Conservation (phyloP, 352 stramenopile genomes). For the Hyaloperonospora brassicae region DNA sequence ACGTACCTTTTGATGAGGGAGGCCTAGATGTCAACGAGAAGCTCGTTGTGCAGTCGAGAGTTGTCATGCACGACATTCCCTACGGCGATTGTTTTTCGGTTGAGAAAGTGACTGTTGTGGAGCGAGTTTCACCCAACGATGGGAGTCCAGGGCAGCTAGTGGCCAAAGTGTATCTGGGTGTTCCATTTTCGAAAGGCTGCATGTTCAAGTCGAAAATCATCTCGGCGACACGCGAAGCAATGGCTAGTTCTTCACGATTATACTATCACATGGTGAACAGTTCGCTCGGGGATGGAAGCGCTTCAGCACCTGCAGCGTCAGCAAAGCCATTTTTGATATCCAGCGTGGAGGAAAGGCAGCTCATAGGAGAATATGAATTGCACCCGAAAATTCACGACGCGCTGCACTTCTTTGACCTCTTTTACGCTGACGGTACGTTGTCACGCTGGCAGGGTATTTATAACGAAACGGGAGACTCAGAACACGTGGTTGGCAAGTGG, state of each 20-base stretch:
- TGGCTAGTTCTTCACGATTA: conserved; percentile 42
- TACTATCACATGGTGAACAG: conserved; percentile 61
- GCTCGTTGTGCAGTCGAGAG: conserved; percentile 54
- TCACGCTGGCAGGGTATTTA: conserved; percentile 46
- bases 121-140: conserved; percentile 31
- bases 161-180: conserved; percentile 58
- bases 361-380: conserved; percentile 61
- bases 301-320: conserved; percentile 8
- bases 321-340: conserved; percentile 59
- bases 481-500: conserved; percentile 55
- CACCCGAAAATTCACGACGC: conserved; percentile 40
- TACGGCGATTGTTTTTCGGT: conserved; percentile 84
- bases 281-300: conserved; percentile 23
- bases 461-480: conserved; percentile 55
- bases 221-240: conserved; percentile 57
- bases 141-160: conserved; percentile 34
- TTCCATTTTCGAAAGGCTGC: conserved; percentile 82
- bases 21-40: conserved; percentile 33
- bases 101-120: conserved; percentile 57
- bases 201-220: conserved; percentile 90
- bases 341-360: conserved; percentile 56
- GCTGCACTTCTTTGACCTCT: conserved; percentile 67
- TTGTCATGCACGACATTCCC: conserved; percentile 75
- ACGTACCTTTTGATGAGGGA: conserved; percentile 41
- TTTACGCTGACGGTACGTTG: conserved; percentile 48